Base-by-base conservation (phyloP, 2,329 filamentous ascomycete species). In the Parafenestella ontariensis region DNA sequence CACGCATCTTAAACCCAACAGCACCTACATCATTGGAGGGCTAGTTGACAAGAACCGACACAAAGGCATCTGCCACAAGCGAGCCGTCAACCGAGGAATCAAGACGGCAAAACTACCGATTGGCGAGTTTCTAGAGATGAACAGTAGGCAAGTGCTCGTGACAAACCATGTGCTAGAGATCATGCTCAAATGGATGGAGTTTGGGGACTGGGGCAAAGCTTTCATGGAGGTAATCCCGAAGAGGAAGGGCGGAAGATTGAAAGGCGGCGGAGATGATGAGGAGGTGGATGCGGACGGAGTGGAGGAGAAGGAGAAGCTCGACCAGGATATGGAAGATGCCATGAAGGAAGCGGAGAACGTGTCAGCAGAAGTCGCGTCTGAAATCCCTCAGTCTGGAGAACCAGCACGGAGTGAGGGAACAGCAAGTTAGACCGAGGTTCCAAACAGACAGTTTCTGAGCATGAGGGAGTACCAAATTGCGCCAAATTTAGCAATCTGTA, bases 131-230 rank as follows among this genome's bases (percentile, higher is more conserved):
- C 89, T 99, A 82, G 85, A 92, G 60, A 96, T 99, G 90, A 85
- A 88, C 51, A 93, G 89, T 66, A 86, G 95, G 28, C 87, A 89
- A 65, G 91, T 99, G 4, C 79, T 99, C 52, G 89, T 94, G 3
- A 97, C 94, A 7, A 99, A 98, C 71, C 95, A 99, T 70, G 95
- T 99, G 1, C 86, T 95, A 42, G 94, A 98, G 77, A 98, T 99
- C 59, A 96, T 99, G 91, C 79, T 96, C 41, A 88, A 87, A 62
- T 99, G 93, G 92, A 77, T 99, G 49, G 92, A 97, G 76, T 86
- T 86, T 44, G 91, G 90, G 2, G 90, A 98, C 73, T 99, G 95
- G 95, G 93, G 89, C 1, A 82, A 90, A 70, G 93, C 95, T 0
- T 99, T 99, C 73, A 78, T 93, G 77, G 83, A 86, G 46, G 92